phyloP scores from a whole-genome alignment of 495 filamentous ascomycete species.

The Achaetomiella virescens region DNA sequence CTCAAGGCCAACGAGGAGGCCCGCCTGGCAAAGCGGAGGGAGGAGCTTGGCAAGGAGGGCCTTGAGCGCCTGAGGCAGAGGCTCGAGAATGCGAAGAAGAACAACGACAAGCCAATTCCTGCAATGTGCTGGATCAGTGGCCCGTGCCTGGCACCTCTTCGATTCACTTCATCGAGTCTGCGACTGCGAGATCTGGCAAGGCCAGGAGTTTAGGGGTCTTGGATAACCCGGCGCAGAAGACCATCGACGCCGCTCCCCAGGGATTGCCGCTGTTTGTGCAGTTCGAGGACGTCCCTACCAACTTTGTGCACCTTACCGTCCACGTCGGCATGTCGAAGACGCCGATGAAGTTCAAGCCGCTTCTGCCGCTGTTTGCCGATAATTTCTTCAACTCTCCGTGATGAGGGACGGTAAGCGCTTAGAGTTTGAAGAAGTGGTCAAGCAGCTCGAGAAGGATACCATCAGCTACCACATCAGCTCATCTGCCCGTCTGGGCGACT shows the following conservation, averaged over 20 bases:
- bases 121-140: constrained; percentile 71
- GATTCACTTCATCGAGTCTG: constrained; percentile 88
- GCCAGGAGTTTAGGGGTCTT: constrained; percentile 62
- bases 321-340: constrained; percentile 70
- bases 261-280: constrained; percentile 80
- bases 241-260: constrained; percentile 64
- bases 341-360: constrained; percentile 67
- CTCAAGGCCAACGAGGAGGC: constrained; percentile 65
- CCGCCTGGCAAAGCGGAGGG: constrained; percentile 48
- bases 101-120: constrained; percentile 78
- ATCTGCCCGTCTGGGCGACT: constrained; percentile 61
- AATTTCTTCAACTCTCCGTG: constrained; percentile 91
- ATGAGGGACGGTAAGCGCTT: constrained; percentile 68
- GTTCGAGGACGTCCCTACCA: constrained; percentile 86
- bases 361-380: constrained; percentile 75
- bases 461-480: constrained; percentile 69
- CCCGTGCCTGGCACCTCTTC: constrained; percentile 75
- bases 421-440: constrained; percentile 86
- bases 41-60: constrained; percentile 45
- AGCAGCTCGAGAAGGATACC: constrained; percentile 83
- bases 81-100: constrained; percentile 70
- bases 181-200: constrained; percentile 75
- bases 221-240: constrained; percentile 64
- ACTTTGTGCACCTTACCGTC: constrained; percentile 77
- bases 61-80: constrained; percentile 65